Evolutionary conservation across 495 filamentous ascomycete genomes (phyloP), one percentile per base, ranked within the genome.

Genomic region (Xylaria flabelliformis): DNA sequence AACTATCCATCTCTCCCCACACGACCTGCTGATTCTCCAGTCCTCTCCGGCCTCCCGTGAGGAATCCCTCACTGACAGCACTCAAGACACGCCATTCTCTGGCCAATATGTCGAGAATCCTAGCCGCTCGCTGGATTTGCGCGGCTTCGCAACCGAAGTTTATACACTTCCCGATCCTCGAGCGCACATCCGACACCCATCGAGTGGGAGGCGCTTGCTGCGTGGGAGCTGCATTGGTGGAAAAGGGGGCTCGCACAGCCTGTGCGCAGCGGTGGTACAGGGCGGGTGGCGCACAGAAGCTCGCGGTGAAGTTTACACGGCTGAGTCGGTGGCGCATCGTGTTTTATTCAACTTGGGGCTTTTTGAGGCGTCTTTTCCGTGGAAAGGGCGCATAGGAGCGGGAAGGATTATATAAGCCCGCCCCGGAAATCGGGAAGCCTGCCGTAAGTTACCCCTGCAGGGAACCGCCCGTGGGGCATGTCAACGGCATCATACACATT

Each of bases 1-100:
- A 85, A 58, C 74, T 79, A 71, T 88, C 94, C 93, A 95, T 94
- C 83, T 98, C 95, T 42, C 94, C 94, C 94, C 94, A 97, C 0
- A 90, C 91, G 26, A 98, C 90, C 78, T 87, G 84, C 75, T 94
- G 90, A n/a, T 88, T 80, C 71, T 88, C 90, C 50, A 97, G 78
- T 4, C 93, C 92, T 36, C 91, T 82, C 69, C 87, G 84, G 64
- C 86, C 85, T 21, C 86, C 89, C 0, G 92, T 91, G 71, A 98
- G 77, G 78, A 91, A 98, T 5, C 95, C 95, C 75, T 97, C 92
- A 70, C 89, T 89, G 0, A 93, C 93, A 0, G 90, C 93, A 41
- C 93, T 79, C 71, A 97, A 82, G 70, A 88, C 88, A 64, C 92
- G 86, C 95, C 95, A 98, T 71, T 97, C 91, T 10, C 74, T 80